phyloP scores from a whole-genome alignment of 768 basidiomycete genomes.

The Trametes punicea region DNA sequence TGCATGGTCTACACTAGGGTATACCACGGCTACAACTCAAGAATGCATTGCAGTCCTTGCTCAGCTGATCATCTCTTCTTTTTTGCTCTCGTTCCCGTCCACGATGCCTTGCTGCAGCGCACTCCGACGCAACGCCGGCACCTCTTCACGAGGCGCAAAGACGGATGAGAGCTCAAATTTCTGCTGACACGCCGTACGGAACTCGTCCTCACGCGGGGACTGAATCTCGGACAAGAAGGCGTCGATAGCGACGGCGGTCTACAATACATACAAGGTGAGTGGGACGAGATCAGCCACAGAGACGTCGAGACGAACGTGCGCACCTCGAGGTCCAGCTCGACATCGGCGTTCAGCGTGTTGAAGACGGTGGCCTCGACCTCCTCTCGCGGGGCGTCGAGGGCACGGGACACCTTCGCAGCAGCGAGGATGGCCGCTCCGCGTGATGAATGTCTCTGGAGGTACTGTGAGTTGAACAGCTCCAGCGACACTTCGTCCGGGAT shows the following conservation, averaged over 20 bases:
- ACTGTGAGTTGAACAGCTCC: slow-evolving; percentile 73
- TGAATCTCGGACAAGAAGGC: slow-evolving; percentile 47
- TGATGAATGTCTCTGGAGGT: slow-evolving; percentile 59
- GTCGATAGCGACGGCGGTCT: slow-evolving; percentile 53
- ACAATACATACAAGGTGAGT: not conserved
- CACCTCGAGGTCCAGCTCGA: slow-evolving; percentile 48
- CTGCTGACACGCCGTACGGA: slow-evolving; percentile 48
- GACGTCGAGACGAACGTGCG: slow-evolving; percentile 11
- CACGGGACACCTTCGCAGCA: slow-evolving; percentile 52
- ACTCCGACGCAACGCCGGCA: slow-evolving; percentile 34
- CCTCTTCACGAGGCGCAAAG: slow-evolving; percentile 58
- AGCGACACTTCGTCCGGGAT: slow-evolving; percentile 55
- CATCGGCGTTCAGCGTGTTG: slow-evolving; percentile 40
- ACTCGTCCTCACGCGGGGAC: slow-evolving; percentile 58
- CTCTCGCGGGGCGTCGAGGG: slow-evolving; percentile 45
- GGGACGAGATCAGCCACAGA: not conserved
- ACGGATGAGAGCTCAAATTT: slow-evolving; percentile 61
- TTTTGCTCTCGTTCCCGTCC: slow-evolving; percentile 10
- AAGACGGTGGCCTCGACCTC: slow-evolving; percentile 65
- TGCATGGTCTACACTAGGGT: no score
- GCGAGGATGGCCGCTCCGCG: slow-evolving; percentile 57
- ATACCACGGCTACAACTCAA: no score
- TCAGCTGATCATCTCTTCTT: slow-evolving; percentile 17
- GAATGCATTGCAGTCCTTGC: no score
- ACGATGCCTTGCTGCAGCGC: slow-evolving; percentile 3